Percentiles rank a stretch among this genome's conserved stretches.
Evolutionary conservation across 116 monocot genomes (phyloP).

Genomic region (Zostera marina): DNA sequence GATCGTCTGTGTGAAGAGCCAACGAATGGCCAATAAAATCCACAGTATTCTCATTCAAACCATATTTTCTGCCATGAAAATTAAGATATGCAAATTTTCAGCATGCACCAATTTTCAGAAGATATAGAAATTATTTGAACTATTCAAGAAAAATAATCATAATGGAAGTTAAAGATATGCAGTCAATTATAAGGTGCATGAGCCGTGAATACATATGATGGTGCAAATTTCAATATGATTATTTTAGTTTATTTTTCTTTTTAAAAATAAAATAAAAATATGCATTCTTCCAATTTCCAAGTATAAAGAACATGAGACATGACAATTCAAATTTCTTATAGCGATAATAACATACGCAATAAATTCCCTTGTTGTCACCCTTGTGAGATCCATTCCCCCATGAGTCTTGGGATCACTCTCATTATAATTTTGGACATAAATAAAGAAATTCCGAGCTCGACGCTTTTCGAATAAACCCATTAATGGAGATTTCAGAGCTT

Average conservation of each 20-base stretch:
- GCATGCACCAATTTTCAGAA: background rate
- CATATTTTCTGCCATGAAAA: slow-evolving; percentile 50
- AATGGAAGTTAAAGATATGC: no score
- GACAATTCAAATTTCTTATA: no score
- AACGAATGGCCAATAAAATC: slow-evolving; percentile 89
- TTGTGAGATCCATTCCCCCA: slow-evolving; percentile 68
- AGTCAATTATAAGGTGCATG: no score
- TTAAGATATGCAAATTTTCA: background rate
- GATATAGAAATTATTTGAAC: background rate
- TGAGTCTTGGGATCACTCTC: slow-evolving; percentile 87
- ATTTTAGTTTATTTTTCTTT: no score
- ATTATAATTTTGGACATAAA: slow-evolving; percentile 83
- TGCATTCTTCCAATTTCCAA: no score
- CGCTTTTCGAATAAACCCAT: slow-evolving; percentile 98
- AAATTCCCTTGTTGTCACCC: slow-evolving; percentile 67
- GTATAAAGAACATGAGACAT: no score
- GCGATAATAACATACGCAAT: slow-evolving; percentile 38
- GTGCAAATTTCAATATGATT: no score
- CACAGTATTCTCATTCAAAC: slow-evolving; percentile 69
- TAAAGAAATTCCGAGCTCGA: slow-evolving; percentile 72
- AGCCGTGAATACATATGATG: no score
- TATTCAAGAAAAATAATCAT: no score
- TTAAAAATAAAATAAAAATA: no score
- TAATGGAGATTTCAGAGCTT: slow-evolving; percentile 88
- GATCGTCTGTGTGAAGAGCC: slow-evolving; percentile 83